Base-by-base conservation (phyloP, 306 rosid genomes). In the Casuarina equisetifolia region DNA sequence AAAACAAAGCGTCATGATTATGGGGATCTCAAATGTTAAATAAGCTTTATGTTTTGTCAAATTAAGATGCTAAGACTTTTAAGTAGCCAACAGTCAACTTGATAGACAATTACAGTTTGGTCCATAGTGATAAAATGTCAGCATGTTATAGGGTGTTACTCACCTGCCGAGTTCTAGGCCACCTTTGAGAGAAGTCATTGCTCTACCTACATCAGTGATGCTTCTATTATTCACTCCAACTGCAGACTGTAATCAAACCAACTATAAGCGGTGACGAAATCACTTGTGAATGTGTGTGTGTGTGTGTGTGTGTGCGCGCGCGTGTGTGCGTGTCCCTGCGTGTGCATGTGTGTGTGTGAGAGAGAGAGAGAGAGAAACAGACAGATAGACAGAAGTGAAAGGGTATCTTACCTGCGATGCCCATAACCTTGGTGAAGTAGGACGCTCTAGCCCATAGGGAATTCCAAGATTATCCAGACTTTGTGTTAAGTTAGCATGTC, bases 141-240 rank as follows among this genome's bases (percentile, higher is more conserved):
- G 73, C 68, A 70, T 69, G 74, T 57, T 73, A 59, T 69, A 57
- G 69, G 17, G 67, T 73, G 68, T 84, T 50, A 83, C 91, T 74
- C 55, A 95, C 99, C 99, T 87, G 85, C 93, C 90, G 81, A 90
- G 90, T 79, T 91, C 93, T 76, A 86, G 70, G 82, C 97, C 92
- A 69, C 92, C 90, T 85, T 84, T 92, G 46, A 83, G 82, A 73
- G 92, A 68, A 70, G 92, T 42, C 71, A 85, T 76, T 70, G 91
- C 94, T 86, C 96, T 86, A 74, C 86, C 81, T 78, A 64, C 69
- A 77, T 87, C 97, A 54, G 86, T 74, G 52, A 82, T 72, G 80
- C 86, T 87, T 84, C 97, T 80, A 20, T 92, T 75, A 76, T 79
- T 83, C 75, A 85, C 77, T 82, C 97, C 92, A 80, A 87, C 50